Percentiles rank a stretch among this genome's conserved stretches.
These are phyloP conservation scores for Annulohypoxylon moriforme DNA, from an alignment of 495 filamentous ascomycete species.

Conservation along the genomic window DNA sequence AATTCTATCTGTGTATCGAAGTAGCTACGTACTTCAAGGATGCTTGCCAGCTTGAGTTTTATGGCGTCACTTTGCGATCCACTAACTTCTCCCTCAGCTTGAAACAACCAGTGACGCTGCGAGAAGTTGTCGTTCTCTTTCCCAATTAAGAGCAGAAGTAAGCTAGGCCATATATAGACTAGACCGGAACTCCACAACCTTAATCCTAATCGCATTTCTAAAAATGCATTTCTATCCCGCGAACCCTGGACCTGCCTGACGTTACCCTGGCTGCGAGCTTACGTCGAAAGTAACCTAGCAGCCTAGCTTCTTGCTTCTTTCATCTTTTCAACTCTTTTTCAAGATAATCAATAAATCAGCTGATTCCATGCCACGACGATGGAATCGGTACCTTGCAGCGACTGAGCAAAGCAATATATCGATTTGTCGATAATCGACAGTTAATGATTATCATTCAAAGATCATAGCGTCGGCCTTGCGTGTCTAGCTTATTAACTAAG, in stretches of 20 bases:
- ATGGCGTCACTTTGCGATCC: constrained; percentile 39
- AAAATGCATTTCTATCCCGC: constrained; percentile 45
- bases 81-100: background rate
- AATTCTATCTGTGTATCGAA: constrained; percentile 8
- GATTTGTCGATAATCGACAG: constrained; percentile 1
- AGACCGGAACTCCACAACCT: constrained; percentile 34
- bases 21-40: constrained; percentile 6
- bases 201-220: constrained; percentile 44
- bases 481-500: constrained; percentile 21
- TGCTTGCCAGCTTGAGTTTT: constrained; percentile 21
- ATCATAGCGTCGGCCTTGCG: constrained; percentile 20
- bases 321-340: background rate
- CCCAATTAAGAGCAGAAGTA: constrained; percentile 4
- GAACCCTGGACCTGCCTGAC: constrained; percentile 17
- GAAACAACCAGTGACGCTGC: constrained; percentile 25
- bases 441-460: background rate
- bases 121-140: constrained; percentile 27
- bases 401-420: constrained; percentile 4
- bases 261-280: background rate
- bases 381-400: background rate
- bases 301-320: background rate
- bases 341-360: constrained; percentile 3
- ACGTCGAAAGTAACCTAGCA: background rate
- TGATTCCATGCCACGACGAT: constrained; percentile 14
- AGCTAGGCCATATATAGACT: constrained; percentile 16